Conservation (phyloP, 768 basidiomycete genomes). For the Candolleomyces aberdarensis region DNA sequence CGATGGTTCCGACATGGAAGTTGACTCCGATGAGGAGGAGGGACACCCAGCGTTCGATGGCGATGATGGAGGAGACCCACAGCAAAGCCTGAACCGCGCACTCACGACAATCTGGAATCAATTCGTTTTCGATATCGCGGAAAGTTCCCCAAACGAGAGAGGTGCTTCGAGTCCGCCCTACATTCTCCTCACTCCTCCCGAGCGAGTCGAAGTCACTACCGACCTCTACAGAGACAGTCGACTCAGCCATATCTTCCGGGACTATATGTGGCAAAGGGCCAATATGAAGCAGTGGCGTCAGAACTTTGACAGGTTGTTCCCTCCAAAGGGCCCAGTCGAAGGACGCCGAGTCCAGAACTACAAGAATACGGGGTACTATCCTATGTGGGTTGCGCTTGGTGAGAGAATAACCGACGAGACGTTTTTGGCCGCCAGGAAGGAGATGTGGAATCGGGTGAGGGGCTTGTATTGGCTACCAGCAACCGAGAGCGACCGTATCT, state of each 20-base stretch:
- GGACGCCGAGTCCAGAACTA: not conserved
- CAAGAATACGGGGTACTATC: not conserved
- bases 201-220: not conserved
- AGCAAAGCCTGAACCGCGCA: not conserved
- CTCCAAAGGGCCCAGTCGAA: not conserved
- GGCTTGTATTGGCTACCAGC: not conserved
- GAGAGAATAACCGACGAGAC: not conserved
- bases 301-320: constrained; percentile 3
- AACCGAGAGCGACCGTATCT: not conserved
- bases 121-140: not conserved
- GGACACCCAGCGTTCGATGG: not conserved
- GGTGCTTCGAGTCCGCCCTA: not conserved
- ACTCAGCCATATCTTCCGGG: not conserved
- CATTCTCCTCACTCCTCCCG: not conserved
- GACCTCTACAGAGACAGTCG: not conserved
- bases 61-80: not conserved
- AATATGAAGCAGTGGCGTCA: not conserved
- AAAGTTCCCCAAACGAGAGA: not conserved
- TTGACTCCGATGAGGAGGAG: not conserved
- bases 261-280: not conserved
- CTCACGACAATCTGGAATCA: not conserved
- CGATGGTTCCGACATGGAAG: not conserved
- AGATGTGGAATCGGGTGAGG: not conserved
- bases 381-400: not conserved
- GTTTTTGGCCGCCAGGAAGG: not conserved